Conservation (phyloP, 83 land plant genomes). For the Picea mariana region DNA sequence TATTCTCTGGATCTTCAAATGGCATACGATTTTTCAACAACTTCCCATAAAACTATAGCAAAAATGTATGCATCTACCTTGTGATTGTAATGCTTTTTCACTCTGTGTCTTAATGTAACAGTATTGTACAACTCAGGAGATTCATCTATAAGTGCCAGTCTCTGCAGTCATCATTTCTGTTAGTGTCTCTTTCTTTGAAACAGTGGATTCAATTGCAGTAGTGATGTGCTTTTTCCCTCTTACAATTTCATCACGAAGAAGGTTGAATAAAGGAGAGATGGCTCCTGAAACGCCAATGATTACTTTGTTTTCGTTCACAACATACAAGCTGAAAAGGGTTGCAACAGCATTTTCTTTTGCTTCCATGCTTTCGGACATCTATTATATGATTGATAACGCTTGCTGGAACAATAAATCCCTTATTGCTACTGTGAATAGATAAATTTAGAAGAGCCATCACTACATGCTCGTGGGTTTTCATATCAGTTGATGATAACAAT, state of each 20-base stretch:
- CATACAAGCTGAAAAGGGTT: conserved; percentile 51
- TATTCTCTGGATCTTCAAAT: no score
- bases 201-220: conserved; percentile 53
- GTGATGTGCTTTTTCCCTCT: conserved; percentile 64
- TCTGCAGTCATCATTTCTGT: conserved; percentile 52
- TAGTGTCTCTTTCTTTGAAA: conserved; percentile 44
- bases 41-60: no score
- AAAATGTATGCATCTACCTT: no score
- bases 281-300: conserved; percentile 42
- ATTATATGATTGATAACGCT: conserved; percentile 58
- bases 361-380: conserved; percentile 37
- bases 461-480: conserved; percentile 58
- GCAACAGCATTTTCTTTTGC: conserved; percentile 70
- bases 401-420: conserved; percentile 50
- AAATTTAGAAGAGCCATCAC: conserved; percentile 66
- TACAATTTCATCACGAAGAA: conserved; percentile 35
- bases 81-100: no score
- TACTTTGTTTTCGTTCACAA: conserved; percentile 58
- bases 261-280: conserved; percentile 47
- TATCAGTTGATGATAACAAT: conserved; percentile 45
- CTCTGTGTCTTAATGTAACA: no score
- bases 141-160: conserved; percentile 35
- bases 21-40: no score
- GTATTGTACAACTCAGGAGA: no score
- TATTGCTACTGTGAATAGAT: conserved; percentile 59